Evolutionary conservation across 306 rosid species (phyloP).

Genomic region (Senna siamea): DNA sequence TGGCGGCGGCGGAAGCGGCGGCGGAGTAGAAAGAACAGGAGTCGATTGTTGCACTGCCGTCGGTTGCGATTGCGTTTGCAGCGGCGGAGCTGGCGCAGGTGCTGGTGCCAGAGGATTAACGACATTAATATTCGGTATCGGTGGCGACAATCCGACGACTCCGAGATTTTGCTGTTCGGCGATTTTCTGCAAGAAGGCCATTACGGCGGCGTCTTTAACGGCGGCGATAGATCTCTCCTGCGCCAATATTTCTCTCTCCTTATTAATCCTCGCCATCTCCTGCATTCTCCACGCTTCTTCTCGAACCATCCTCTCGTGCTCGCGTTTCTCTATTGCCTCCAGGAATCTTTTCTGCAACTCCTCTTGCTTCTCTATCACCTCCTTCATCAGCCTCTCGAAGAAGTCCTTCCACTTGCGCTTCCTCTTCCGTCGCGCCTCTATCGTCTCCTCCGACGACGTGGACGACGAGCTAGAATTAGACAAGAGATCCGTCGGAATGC

Average conservation of each 20-base stretch:
- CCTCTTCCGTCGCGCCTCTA: constrained; percentile 53
- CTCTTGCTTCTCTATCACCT: constrained; percentile 83
- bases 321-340: constrained; percentile 80
- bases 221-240: constrained; percentile 76
- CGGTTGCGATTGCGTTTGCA: background rate
- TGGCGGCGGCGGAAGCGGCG: background rate
- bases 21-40: constrained; percentile 2
- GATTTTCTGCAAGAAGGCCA: constrained; percentile 77
- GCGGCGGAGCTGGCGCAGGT: background rate
- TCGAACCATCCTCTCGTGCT: constrained; percentile 58
- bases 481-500: constrained; percentile 45
- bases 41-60: constrained; percentile 22
- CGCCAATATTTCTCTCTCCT: constrained; percentile 72
- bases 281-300: constrained; percentile 90
- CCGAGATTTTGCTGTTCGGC: constrained; percentile 60
- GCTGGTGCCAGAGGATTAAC: constrained; percentile 5
- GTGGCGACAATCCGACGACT: background rate
- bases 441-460: constrained; percentile 64
- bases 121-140: constrained; percentile 18
- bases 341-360: constrained; percentile 75
- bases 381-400: constrained; percentile 74
- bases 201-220: constrained; percentile 75
- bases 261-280: constrained; percentile 64
- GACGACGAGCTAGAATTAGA: constrained; percentile 73
- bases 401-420: constrained; percentile 95